These are phyloP conservation scores for Clavaria fumosa DNA, from an alignment of 768 basidiomycete genomes.

Conservation along the genomic window DNA sequence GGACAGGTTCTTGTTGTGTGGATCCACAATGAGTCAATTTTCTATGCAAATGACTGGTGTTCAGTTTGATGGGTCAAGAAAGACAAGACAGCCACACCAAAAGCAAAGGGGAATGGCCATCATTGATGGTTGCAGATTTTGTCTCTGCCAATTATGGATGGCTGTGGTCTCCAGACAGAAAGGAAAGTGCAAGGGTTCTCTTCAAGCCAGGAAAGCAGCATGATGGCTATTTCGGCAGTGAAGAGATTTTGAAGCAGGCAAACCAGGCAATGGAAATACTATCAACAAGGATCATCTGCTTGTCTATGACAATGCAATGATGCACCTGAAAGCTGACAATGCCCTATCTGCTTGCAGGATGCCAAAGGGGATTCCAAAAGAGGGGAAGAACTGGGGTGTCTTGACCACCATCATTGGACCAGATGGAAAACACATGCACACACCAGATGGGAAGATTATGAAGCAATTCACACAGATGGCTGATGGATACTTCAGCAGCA, in stretches of 20 bases:
- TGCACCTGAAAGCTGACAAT: conserved; percentile 15
- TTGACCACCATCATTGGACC: background rate
- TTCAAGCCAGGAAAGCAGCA: conserved; percentile 14
- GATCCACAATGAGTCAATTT: conserved; percentile 21
- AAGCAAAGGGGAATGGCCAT: conserved; percentile 19
- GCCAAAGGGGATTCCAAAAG: conserved; percentile 10
- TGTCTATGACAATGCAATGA: conserved; percentile 18
- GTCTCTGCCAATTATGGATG: conserved; percentile 13
- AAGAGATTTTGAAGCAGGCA: conserved; percentile 15
- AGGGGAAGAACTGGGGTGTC: conserved; percentile 8
- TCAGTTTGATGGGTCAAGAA: conserved; percentile 14
- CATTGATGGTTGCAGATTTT: conserved; percentile 22
- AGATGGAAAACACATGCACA: conserved; percentile 13
- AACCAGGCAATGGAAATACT: conserved; percentile 12
- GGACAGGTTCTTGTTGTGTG: conserved; percentile 2
- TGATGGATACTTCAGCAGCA: conserved; percentile 1
- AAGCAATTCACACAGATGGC: background rate
- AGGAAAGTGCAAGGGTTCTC: conserved; percentile 9
- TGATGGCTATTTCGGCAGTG: conserved; percentile 15
- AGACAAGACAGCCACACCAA: conserved; percentile 11
- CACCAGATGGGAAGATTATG: conserved; percentile 12
- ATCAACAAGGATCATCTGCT: conserved; percentile 14
- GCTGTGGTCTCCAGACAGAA: conserved; percentile 7
- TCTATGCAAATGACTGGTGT: conserved; percentile 20
- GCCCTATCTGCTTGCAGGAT: conserved; percentile 17